These are phyloP conservation scores for Paramecium tetraurelia DNA, from an alignment of 73 alveolate species.

Conservation along the genomic window DNA sequence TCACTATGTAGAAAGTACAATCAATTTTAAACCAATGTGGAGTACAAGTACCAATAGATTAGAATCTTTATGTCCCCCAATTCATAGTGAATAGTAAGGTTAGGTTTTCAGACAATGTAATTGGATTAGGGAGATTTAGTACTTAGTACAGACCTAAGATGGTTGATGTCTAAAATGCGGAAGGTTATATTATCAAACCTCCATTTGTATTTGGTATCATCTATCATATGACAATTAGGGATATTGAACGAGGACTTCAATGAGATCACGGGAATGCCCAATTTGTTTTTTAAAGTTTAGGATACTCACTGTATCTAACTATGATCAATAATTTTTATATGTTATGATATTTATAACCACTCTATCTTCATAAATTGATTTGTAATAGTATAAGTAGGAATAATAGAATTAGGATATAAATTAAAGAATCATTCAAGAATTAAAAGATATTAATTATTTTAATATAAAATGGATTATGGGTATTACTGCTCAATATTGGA, in stretches of 20 bases:
- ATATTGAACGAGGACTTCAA: neutral
- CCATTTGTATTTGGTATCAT: conserved; percentile 10
- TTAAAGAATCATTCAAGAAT: too few relatives aligned
- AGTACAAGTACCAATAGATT: neutral
- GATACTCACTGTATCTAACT: neutral
- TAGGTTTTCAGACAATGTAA: neutral
- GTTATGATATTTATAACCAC: neutral
- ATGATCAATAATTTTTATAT: neutral
- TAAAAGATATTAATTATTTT: too few relatives aligned
- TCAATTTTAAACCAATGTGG: neutral
- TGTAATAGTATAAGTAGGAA: too few relatives aligned
- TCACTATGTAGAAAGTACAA: neutral
- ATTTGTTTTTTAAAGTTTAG: neutral
- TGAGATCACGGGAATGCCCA: neutral
- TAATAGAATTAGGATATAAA: neutral
- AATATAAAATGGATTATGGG: neutral
- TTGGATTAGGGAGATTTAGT: neutral
- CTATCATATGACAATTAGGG: neutral
- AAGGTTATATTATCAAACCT: neutral
- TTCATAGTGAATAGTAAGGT: neutral
- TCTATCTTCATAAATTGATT: too few relatives aligned
- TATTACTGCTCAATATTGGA: neutral
- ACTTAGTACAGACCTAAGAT: neutral
- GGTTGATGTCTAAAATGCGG: neutral
- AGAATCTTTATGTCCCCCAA: neutral